Conservation (phyloP, 352 stramenopile species). For the Stephanocyclus meneghinianus region DNA sequence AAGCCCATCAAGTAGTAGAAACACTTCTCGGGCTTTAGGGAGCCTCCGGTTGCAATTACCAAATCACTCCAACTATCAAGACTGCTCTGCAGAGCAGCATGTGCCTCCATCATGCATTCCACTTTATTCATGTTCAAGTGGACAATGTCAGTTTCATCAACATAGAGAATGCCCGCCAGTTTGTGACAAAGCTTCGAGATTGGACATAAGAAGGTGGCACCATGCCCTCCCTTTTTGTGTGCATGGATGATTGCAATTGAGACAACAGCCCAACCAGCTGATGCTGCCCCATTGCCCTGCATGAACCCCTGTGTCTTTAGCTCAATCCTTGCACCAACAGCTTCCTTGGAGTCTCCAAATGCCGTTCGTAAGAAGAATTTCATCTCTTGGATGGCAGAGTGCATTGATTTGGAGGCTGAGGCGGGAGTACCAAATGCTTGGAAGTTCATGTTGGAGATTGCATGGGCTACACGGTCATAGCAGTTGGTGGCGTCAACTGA, state of each 20-base stretch:
- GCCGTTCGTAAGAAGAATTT: constrained; percentile 33
- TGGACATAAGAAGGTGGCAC: constrained; percentile 18
- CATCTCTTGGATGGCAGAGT: constrained; percentile 23
- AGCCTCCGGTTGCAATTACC: constrained; percentile 9
- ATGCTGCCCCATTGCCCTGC: constrained; percentile 47
- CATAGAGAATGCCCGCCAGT: constrained; percentile 21
- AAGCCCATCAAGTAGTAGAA: constrained; percentile 30
- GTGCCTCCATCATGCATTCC: neutral
- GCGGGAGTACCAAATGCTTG: neutral
- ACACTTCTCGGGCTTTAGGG: constrained; percentile 17
- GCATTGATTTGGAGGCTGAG: neutral
- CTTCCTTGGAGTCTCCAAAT: constrained; percentile 29
- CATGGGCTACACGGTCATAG: constrained; percentile 12
- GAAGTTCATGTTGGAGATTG: neutral
- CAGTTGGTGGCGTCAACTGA: constrained; percentile 3
- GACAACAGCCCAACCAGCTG: constrained; percentile 38
- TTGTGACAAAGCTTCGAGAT: constrained; percentile 22
- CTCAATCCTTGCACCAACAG: neutral
- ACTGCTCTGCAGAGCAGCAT: neutral
- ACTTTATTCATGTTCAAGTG: constrained; percentile 8
- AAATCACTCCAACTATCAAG: constrained; percentile 15
- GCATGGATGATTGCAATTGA: constrained; percentile 40
- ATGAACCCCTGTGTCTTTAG: constrained; percentile 34
- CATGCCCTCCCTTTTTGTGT: constrained; percentile 40
- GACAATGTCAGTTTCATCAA: constrained; percentile 22